Conservation (phyloP, 352 stramenopile species). For the Globisporangium apiculatum region DNA sequence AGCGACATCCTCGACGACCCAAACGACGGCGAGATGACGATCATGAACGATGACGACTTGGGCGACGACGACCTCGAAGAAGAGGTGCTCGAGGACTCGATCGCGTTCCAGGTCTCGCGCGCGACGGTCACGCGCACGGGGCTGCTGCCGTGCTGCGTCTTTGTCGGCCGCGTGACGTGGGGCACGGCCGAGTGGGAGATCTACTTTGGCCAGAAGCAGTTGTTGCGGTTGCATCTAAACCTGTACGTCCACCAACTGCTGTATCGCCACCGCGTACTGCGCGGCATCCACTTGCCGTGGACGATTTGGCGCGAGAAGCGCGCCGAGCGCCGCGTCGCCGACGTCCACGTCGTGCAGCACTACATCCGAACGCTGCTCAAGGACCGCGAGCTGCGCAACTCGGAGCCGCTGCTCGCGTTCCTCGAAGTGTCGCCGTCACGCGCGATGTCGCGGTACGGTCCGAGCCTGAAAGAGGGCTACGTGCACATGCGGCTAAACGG, state of each 20-base stretch:
- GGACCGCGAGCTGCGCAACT: slow-evolving; percentile 64
- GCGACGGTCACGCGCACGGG: slow-evolving; percentile 61
- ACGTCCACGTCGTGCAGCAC: slow-evolving; percentile 66
- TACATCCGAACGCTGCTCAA: slow-evolving; percentile 64
- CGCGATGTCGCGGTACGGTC: slow-evolving; percentile 63
- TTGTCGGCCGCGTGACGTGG: slow-evolving; percentile 73
- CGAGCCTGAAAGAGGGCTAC: slow-evolving; percentile 82
- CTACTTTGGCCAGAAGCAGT: slow-evolving; percentile 82
- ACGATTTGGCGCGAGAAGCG: slow-evolving; percentile 81
- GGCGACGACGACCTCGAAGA: slow-evolving; percentile 38
- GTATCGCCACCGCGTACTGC: slow-evolving; percentile 39
- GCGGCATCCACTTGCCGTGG: slow-evolving; percentile 51
- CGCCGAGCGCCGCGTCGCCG: slow-evolving; percentile 51
- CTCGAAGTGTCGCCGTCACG: slow-evolving; percentile 75
- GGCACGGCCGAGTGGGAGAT: slow-evolving; percentile 78
- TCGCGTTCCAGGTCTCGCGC: slow-evolving; percentile 68
- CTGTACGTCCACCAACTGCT: slow-evolving; percentile 43
- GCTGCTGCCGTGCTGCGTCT: slow-evolving; percentile 76
- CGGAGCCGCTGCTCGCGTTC: slow-evolving; percentile 70
- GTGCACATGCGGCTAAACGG: slow-evolving; percentile 88
- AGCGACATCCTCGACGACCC: slow-evolving; percentile 46
- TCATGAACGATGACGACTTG: slow-evolving; percentile 51
- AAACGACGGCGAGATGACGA: slow-evolving; percentile 48
- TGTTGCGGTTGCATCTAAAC: slow-evolving; percentile 67
- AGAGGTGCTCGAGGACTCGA: slow-evolving; percentile 64